phyloP scores from a whole-genome alignment of 768 basidiomycete genomes.

The Suillus brevipes region DNA sequence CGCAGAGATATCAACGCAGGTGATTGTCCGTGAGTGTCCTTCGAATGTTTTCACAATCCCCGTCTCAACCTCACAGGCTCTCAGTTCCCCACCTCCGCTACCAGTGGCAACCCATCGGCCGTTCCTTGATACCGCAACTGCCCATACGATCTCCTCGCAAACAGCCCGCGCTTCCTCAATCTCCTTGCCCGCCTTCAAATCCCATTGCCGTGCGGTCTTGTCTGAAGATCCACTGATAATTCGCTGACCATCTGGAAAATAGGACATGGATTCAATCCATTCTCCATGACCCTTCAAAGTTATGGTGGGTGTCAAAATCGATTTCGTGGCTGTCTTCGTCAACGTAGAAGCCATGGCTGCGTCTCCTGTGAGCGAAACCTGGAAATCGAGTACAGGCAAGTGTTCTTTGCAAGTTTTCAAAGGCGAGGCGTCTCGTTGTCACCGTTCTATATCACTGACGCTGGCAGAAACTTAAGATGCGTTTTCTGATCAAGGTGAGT shows the following conservation, averaged over 20 bases:
- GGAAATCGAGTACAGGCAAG: not conserved
- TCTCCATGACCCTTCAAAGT: not conserved
- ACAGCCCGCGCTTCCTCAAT: too few species aligned
- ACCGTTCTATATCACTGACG: not conserved
- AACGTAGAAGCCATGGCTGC: not conserved
- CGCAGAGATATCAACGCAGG: not conserved
- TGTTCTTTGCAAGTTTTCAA: not conserved
- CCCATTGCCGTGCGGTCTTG: too few species aligned
- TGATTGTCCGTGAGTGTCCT: fast-evolving
- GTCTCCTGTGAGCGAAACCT: not conserved
- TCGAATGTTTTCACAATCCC: not conserved
- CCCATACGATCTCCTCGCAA: not conserved
- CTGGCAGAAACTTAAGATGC: not conserved
- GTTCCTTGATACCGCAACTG: not conserved
- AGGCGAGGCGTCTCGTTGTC: not conserved
- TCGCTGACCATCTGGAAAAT: not conserved
- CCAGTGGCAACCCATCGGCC: not conserved
- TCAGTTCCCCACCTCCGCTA: not conserved
- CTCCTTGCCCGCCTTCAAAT: too few species aligned
- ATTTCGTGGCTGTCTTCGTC: not conserved
- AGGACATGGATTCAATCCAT: not conserved
- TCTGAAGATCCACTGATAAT: too few species aligned
- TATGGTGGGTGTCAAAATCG: not conserved
- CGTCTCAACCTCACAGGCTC: not conserved
- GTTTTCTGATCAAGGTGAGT: not conserved